Conservation (phyloP, 352 stramenopile genomes). For the Phytophthora vignae region DNA sequence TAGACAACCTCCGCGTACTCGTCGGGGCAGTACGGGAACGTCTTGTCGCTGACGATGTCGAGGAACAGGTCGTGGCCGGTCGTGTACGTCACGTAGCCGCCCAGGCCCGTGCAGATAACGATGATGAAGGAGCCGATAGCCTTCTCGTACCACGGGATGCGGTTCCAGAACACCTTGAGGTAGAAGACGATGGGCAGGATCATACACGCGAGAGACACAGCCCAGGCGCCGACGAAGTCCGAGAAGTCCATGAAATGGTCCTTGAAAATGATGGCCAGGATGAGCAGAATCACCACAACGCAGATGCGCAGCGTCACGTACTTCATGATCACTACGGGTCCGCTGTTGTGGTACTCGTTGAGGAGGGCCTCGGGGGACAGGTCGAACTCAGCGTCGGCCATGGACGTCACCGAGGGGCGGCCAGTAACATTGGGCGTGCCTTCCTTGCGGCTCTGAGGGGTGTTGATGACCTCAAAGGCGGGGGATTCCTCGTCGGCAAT, state of each 20-base stretch:
- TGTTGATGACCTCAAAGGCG: constrained; percentile 19
- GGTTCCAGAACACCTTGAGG: constrained; percentile 63
- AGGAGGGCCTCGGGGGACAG: constrained; percentile 35
- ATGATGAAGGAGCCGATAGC: constrained; percentile 36
- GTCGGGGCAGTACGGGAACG: constrained; percentile 62
- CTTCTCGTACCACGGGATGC: constrained; percentile 49
- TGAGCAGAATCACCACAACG: constrained; percentile 50
- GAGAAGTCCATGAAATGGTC: constrained; percentile 69
- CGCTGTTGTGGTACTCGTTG: constrained; percentile 42
- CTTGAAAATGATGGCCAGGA: constrained; percentile 58
- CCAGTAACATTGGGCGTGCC: constrained; percentile 14
- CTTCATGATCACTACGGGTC: constrained; percentile 41
- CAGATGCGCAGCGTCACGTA: constrained; percentile 46
- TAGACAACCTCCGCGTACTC: constrained; percentile 51
- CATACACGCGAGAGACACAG: constrained; percentile 64
- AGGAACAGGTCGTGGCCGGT: constrained; percentile 43
- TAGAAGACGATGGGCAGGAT: constrained; percentile 76
- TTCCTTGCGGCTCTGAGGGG: constrained; percentile 27
- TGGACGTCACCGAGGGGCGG: constrained; percentile 37
- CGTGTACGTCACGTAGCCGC: constrained; percentile 51
- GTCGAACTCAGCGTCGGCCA: constrained; percentile 42
- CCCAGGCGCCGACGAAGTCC: constrained; percentile 67
- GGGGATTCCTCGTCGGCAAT: constrained; percentile 31
- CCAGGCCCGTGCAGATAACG: constrained; percentile 39
- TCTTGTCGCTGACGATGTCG: constrained; percentile 32